Conservation (phyloP, 2,329 filamentous ascomycete species). For the Arthrobotrys pseudoclavata region DNA sequence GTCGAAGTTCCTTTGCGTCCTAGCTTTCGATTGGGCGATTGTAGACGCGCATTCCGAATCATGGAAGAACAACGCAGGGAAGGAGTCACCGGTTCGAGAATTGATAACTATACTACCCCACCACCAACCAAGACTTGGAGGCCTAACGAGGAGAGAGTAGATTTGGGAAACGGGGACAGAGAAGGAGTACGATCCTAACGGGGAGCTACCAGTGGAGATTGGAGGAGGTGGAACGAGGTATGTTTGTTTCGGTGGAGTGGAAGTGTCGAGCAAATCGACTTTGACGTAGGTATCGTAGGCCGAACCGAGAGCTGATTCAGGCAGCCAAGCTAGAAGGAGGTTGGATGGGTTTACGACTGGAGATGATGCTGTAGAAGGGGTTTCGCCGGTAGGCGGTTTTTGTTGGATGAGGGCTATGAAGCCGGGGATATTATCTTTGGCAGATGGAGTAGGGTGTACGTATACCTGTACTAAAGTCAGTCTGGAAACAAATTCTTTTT, state of each 20-base stretch:
- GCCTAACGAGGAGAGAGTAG: slow-evolving; percentile 89
- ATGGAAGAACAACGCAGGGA: slow-evolving; percentile 96
- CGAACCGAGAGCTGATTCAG: slow-evolving; percentile 88
- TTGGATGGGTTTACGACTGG: slow-evolving; percentile 66
- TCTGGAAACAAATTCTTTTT: not conserved
- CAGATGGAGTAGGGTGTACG: slow-evolving; percentile 90
- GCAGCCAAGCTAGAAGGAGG: slow-evolving; percentile 91
- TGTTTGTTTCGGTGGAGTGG: slow-evolving; percentile 83
- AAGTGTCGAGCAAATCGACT: slow-evolving; percentile 82
- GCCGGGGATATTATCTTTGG: slow-evolving; percentile 95
- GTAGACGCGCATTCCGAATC: slow-evolving; percentile 97
- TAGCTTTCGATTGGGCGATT: slow-evolving; percentile 90
- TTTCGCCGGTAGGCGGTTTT: slow-evolving; percentile 75
- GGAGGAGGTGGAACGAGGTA: slow-evolving; percentile 93
- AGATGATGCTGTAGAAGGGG: slow-evolving; percentile 12
- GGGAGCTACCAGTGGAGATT: slow-evolving; percentile 79
- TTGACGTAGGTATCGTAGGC: slow-evolving; percentile 92
- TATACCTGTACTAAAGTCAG: slow-evolving; percentile 76
- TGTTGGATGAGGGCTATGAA: slow-evolving; percentile 95
- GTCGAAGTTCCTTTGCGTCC: slow-evolving; percentile 86
- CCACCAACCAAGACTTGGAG: slow-evolving; percentile 97
- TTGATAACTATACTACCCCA: slow-evolving; percentile 97
- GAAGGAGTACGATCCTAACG: slow-evolving; percentile 84
- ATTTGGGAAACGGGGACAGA: slow-evolving; percentile 90
- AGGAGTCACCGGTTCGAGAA: slow-evolving; percentile 87